Evolutionary conservation across 2,329 filamentous ascomycete species (phyloP).

Genomic region (Fusarium euwallaceae): DNA sequence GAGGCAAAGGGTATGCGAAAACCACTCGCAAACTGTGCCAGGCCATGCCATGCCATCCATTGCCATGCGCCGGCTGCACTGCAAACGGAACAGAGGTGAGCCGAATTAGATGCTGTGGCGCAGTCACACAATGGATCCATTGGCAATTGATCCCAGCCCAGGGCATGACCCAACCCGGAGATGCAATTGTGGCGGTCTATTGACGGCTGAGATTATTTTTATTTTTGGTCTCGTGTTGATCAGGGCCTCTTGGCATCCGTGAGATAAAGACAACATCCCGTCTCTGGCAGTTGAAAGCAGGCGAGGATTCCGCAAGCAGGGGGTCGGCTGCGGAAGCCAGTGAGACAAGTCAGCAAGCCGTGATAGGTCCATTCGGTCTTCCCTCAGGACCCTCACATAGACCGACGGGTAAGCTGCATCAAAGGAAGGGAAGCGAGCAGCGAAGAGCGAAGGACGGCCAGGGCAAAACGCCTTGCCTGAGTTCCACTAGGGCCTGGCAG

Average conservation of each 20-base stretch:
- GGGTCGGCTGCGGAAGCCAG: background rate
- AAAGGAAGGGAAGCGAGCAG: background rate
- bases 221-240: constrained; percentile 38
- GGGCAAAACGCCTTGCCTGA: constrained; percentile 10
- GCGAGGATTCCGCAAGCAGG: background rate
- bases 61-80: background rate
- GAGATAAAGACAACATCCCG: background rate
- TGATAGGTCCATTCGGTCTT: constrained; percentile 10
- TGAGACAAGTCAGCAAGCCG: constrained; percentile 10
- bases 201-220: constrained; percentile 26
- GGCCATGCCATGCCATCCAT: background rate
- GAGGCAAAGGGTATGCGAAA: constrained; percentile 1
- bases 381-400: background rate
- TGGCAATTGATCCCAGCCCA: constrained; percentile 10
- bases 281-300: background rate
- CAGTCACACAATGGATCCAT: constrained; percentile 18
- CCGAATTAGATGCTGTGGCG: constrained; percentile 28
- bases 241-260: constrained; percentile 14
- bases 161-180: constrained; percentile 3
- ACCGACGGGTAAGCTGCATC: constrained; percentile 4
- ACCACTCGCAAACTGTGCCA: constrained; percentile 15
- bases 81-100: background rate
- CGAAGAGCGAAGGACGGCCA: background rate
- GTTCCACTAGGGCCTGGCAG: background rate
- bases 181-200: constrained; percentile 20